These are phyloP conservation scores for Fraxinus quadrangulata DNA, from an alignment of 257 asterid genomes.

Conservation along the genomic window DNA sequence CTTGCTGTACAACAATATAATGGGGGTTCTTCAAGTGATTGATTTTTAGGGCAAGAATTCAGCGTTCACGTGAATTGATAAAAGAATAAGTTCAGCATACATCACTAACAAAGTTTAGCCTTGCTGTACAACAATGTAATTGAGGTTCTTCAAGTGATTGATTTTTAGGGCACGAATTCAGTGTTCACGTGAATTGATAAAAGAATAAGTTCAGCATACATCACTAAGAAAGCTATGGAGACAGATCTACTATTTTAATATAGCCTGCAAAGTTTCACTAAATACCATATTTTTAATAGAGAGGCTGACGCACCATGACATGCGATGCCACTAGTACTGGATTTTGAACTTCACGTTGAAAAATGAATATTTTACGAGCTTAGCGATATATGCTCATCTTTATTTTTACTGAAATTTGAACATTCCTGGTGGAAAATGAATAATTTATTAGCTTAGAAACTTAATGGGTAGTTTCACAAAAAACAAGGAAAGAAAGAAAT, in stretches of 20 bases:
- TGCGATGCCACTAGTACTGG: neutral
- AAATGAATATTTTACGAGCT: neutral
- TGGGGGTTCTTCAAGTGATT: neutral
- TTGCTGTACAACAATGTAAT: too few relatives aligned
- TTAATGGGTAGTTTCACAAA: neutral
- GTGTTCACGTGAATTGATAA: neutral
- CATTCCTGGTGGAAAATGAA: neutral
- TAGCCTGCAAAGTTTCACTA: neutral
- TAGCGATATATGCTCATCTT: neutral
- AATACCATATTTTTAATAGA: neutral
- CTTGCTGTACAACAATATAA: neutral
- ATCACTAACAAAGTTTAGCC: neutral
- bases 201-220: neutral
- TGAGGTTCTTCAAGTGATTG: neutral
- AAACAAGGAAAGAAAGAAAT: neutral
- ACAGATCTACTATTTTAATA: neutral
- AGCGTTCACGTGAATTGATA: neutral
- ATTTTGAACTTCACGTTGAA: neutral
- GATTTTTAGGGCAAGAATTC: neutral
- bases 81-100: neutral
- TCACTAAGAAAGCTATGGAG: neutral
- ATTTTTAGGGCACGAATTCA: neutral
- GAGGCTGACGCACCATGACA: neutral
- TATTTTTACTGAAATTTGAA: neutral
- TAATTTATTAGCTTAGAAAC: neutral